phyloP scores from a whole-genome alignment of 768 basidiomycete genomes.

The Cystofilobasidium bisporidii region DNA sequence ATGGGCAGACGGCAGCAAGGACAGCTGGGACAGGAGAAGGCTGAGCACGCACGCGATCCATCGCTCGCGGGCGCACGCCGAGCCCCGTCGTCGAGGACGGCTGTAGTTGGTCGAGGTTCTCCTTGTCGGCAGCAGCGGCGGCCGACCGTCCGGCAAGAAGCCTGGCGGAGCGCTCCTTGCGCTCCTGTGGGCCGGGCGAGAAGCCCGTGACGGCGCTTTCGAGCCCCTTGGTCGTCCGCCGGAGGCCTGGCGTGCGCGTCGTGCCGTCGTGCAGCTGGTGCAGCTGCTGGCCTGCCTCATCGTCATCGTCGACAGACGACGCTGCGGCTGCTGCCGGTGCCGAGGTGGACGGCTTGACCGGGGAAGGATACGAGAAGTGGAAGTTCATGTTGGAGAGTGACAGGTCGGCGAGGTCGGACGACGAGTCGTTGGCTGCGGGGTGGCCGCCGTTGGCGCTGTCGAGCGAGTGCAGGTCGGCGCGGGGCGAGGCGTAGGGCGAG shows the following conservation, averaged over 20 bases:
- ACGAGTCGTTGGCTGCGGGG: background rate
- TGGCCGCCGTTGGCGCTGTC: no score
- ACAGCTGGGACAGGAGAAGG: background rate
- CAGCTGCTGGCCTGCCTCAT: background rate
- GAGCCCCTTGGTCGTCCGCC: background rate
- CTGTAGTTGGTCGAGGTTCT: background rate
- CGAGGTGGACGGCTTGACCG: constrained; percentile 1
- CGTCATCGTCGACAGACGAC: background rate
- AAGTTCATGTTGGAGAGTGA: constrained; percentile 3
- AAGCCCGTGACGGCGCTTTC: background rate
- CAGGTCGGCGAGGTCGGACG: background rate
- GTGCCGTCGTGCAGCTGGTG: background rate
- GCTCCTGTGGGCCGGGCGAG: background rate
- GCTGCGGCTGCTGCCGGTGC: background rate
- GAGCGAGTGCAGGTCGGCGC: no score
- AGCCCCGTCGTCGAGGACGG: background rate
- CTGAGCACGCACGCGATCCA: background rate
- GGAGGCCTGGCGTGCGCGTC: no score
- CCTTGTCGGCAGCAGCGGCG: background rate
- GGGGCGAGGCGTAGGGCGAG: background rate
- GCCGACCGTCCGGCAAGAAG: background rate
- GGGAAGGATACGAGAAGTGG: background rate
- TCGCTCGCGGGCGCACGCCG: background rate
- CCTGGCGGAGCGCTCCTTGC: background rate
- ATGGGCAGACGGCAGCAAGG: no score